Base-by-base conservation (phyloP, 2,329 filamentous ascomycete genomes). In the Curvularia lunata region DNA sequence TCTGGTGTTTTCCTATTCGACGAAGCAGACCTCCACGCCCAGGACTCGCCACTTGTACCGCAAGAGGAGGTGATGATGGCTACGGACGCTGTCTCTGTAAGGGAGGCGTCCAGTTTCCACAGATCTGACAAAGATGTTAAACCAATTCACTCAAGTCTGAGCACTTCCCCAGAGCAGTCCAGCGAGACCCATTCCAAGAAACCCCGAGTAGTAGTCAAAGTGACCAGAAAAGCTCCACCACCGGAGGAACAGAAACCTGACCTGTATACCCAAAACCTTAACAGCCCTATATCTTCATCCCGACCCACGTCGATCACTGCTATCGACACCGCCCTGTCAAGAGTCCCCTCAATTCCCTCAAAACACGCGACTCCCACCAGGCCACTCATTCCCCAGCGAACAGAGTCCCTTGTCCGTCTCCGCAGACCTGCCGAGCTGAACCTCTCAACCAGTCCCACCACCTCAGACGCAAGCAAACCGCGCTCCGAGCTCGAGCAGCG, bases 401-500 rank as follows among this genome's bases (percentile, higher is more conserved):
- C 53, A 16, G 59, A 68, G 16, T 54, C 51, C 1, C 49, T 46
- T 0, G 45, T 32, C 19, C 68, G 67, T 30, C 62, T 74, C 10
- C 65, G 63, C 34, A 64, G 72, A 3, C 70, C 73, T 3, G 68
- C 70, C 19, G 72, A 74, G 34, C 50, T 74, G 5, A 73, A 75
- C 12, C 63, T 75, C 3, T 57, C 63, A 37, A 58, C 60, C 16
- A 59, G 23, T n/a, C 3, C 30, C 30, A 41, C 53, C 0, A 48
- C 61, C 5, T 5, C 42, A n/a, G 43, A 60, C 10, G 10, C 57
- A 2, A 40, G 58, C 13, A 70, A 67, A 52, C 69, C 70, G 8
- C 65, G 65, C 48, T 71, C 72, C 4, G 72, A 75, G 48, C 71
- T 75, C 21, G 71, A 75, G 37, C 53, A 66, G 49, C 69, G 71